Evolutionary conservation across 805 yeast genomes (phyloP), one percentile per base, ranked within the genome.

Genomic region (Blastobotrys robertii): DNA sequence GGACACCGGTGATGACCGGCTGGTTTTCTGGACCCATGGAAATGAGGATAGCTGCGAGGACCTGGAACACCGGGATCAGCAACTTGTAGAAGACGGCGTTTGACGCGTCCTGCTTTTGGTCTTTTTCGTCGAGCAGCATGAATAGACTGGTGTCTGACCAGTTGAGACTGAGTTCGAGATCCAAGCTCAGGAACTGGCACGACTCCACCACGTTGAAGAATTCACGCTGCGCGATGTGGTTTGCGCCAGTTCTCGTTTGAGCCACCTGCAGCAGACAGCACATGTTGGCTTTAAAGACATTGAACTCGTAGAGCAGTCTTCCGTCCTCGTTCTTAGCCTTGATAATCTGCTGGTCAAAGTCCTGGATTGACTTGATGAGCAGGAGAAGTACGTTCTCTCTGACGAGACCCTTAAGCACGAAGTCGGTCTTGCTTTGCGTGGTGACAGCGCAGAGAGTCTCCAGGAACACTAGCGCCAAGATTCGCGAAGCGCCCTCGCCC

Each of bases 11-110:
- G 8, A 78, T 66, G 11, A 82, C 77, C 1, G 73, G 68, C 45
- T 68, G 70, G 59, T 84, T 84, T 35, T 79, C 77, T 3, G 88
- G 79, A 0, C 95, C 95, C 68, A 84, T 73, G 2, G 94, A 76
- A 8, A 87, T 64, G 3, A 82, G 63, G 6, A 83, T 65, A 0
- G 94, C 77, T 8, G 77, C 61, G 2, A 85, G 66, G 38, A 86
- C 63, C 53, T 84, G 94, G 58, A 85, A 81, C 2, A 81, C 67
- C 0, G 94, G 92, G 30, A 80, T 70, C 34, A 84, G 66, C 13
- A 84, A 63, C 46, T 84, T 94, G 56, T 76, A 79, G 40, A 42
- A 34, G 25, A 16, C 50, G 28, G 54, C 55, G 8, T 55, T 60
- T 30, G 69, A 50, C 8, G 68, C 53, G 15, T 74, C 49, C 2